Evolutionary conservation across 768 basidiomycete genomes (phyloP).

Genomic region (Erythrobasidium yunnanense): DNA sequence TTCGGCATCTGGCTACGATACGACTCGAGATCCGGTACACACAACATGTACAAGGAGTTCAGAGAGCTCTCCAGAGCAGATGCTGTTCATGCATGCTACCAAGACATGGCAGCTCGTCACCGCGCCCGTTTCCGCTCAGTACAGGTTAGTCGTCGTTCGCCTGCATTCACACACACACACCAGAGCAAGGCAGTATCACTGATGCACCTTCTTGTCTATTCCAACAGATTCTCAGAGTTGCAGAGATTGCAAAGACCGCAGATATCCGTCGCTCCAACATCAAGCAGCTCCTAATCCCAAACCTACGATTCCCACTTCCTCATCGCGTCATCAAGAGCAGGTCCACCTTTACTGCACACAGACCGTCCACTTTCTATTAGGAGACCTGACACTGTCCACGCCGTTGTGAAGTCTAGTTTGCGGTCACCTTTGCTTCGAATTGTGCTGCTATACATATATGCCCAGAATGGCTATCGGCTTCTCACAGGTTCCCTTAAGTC

Average conservation of each 20-base stretch:
- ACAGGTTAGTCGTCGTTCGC: constrained; percentile 53
- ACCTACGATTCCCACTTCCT: constrained; percentile 94
- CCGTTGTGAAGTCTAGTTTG: background rate
- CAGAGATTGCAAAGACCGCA: constrained; percentile 82
- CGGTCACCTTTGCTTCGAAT: background rate
- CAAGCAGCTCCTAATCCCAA: constrained; percentile 80
- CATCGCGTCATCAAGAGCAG: constrained; percentile 64
- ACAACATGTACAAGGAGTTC: constrained; percentile 99
- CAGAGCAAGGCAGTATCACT: background rate
- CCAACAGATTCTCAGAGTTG: constrained; percentile 81
- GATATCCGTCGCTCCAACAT: constrained; percentile 95
- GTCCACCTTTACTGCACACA: constrained; percentile 62
- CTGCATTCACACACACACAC: background rate
- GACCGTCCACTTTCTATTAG: constrained; percentile 39
- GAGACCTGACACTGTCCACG: too few species aligned
- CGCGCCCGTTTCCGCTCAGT: constrained; percentile 98
- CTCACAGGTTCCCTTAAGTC: too few species aligned
- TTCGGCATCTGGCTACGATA: constrained; percentile 99
- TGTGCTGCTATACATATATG: background rate
- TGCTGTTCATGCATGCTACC: constrained; percentile 92
- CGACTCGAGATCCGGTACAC: constrained; percentile 97
- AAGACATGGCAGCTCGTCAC: constrained; percentile 98
- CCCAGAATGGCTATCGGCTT: too few species aligned
- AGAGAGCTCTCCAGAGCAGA: constrained; percentile 87
- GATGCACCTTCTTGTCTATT: background rate